Percentiles rank a stretch among this genome's conserved stretches.
These are phyloP conservation scores for Eucalyptus grandis DNA, from an alignment of 345 rosid genomes.

Conservation along the genomic window DNA sequence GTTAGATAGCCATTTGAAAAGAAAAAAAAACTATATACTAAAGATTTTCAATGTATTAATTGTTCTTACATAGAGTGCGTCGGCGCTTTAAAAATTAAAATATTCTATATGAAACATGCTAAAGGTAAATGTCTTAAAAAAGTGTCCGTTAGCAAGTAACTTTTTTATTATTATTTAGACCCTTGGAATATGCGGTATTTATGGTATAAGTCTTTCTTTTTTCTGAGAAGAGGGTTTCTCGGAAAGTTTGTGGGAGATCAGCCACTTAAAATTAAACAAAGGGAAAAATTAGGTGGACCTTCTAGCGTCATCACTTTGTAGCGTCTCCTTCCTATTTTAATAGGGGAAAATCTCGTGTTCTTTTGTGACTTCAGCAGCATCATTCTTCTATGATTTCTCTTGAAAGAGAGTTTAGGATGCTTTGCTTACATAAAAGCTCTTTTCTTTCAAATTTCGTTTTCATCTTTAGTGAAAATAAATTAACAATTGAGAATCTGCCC, in stretches of 20 bases:
- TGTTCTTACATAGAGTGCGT: not conserved
- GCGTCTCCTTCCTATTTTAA: not conserved
- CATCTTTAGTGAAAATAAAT: not conserved
- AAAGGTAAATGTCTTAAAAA: not conserved
- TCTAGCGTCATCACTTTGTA: not conserved
- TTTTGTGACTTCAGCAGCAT: not conserved
- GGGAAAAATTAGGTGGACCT: not conserved
- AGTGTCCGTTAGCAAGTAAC: not conserved
- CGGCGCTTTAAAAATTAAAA: not conserved
- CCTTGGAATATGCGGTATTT: not conserved
- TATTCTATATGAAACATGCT: not conserved
- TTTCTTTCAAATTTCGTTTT: not conserved
- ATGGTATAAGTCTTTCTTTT: not conserved
- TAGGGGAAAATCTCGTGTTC: not conserved
- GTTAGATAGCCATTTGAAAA: not conserved
- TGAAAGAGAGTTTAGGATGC: not conserved
- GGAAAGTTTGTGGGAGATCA: not conserved
- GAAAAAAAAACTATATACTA: rapidly evolving
- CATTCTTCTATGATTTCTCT: not conserved
- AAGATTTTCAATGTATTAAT: not conserved
- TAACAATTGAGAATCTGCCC: not conserved
- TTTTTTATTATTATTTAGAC: not conserved
- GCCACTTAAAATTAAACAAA: not conserved
- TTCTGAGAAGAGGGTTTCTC: not conserved
- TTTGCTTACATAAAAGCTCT: not conserved